Conservation (phyloP, 768 basidiomycete species). For the Boletus tylopilopsis region DNA sequence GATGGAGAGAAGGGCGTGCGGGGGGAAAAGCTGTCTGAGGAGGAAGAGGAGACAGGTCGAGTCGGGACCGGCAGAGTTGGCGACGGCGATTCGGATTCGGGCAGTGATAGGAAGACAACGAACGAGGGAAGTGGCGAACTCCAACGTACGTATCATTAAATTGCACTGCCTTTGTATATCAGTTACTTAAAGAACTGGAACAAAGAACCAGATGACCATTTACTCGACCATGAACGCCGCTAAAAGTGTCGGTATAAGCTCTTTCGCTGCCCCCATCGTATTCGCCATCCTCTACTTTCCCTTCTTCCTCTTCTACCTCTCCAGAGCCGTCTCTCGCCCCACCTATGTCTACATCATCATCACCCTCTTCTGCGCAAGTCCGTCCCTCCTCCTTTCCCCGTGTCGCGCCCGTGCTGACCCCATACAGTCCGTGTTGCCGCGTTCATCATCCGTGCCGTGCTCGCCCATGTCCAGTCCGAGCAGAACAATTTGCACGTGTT, state of each 20-base stretch:
- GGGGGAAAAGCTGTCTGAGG: constrained; percentile 39
- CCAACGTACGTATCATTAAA: constrained; percentile 39
- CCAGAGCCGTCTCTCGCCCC: constrained; percentile 14
- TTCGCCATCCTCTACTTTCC: constrained; percentile 26
- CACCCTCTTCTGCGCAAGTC: constrained; percentile 27
- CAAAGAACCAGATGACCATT: too few species aligned
- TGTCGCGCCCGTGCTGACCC: neutral
- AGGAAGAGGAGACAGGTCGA: constrained; percentile 77
- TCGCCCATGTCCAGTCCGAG: constrained; percentile 16
- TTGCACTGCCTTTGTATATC: neutral
- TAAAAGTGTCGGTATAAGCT: constrained; percentile 25
- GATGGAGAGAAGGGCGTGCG: constrained; percentile 47
- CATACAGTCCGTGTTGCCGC: constrained; percentile 14
- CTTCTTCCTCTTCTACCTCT: constrained; percentile 13
- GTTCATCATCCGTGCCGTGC: constrained; percentile 16
- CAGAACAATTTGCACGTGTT: constrained; percentile 20
- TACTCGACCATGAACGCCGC: too few species aligned
- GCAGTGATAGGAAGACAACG: constrained; percentile 9
- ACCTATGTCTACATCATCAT: constrained; percentile 21
- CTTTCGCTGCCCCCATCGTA: constrained; percentile 24
- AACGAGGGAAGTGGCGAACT: constrained; percentile 46
- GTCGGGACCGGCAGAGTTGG: constrained; percentile 80
- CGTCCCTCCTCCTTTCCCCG: neutral
- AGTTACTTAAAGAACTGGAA: too few species aligned
- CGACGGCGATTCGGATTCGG: constrained; percentile 46